phyloP scores from a whole-genome alignment of 1,284 basidiomycete genomes.

The Entoloma clypeatum region DNA sequence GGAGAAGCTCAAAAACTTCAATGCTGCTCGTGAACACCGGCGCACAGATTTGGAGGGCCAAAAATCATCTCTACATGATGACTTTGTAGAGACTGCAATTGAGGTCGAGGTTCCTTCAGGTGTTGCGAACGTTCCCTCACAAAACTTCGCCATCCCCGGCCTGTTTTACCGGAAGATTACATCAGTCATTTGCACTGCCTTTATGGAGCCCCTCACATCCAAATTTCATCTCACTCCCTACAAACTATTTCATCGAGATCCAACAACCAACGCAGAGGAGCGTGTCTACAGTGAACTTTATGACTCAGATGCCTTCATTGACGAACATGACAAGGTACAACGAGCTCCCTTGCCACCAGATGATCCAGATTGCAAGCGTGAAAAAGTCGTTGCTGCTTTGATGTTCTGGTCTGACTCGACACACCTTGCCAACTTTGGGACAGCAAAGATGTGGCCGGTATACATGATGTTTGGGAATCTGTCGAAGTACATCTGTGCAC shows the following conservation, averaged over 20 bases:
- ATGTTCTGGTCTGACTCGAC: constrained; percentile 25
- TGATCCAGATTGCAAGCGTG: constrained; percentile 21
- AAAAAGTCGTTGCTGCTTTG: constrained; percentile 20
- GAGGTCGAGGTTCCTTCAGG: constrained; percentile 30
- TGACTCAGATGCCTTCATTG: constrained; percentile 28
- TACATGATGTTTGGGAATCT: constrained; percentile 24
- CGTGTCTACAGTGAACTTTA: constrained; percentile 28
- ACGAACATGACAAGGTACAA: constrained; percentile 25
- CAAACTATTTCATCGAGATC: constrained; percentile 24
- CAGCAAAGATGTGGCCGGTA: constrained; percentile 23
- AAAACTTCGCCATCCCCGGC: constrained; percentile 25
- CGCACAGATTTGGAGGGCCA: no score
- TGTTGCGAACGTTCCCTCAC: constrained; percentile 10
- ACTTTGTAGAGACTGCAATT: no score
- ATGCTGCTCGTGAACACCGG: constrained; percentile 7
- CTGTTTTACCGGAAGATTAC: constrained; percentile 24
- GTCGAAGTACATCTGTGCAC: constrained; percentile 21
- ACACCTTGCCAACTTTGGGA: constrained; percentile 25
- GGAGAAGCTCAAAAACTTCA: constrained; percentile 4
- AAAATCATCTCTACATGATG: no score
- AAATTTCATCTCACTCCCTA: constrained; percentile 31
- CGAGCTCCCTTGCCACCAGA: constrained; percentile 9
- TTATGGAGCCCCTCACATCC: constrained; percentile 21
- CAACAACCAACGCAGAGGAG: constrained; percentile 16
- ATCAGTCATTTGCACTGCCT: constrained; percentile 25